Percentiles rank a stretch among this genome's conserved stretches.
These are phyloP conservation scores for Spinacia oleracea DNA, from an alignment of 179 eudicot genomes.

Conservation along the genomic window DNA sequence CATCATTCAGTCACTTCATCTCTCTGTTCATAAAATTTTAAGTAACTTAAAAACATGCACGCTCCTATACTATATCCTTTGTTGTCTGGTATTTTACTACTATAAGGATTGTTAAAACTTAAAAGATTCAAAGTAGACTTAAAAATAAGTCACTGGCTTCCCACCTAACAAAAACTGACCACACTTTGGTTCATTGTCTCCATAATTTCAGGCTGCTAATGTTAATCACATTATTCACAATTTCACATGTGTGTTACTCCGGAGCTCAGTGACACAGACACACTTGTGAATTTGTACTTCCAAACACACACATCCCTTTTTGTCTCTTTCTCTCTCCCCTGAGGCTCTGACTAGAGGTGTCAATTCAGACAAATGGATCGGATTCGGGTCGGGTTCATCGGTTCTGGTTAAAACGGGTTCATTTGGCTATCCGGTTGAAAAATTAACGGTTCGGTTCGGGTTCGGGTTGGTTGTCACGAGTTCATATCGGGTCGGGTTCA, in stretches of 20 bases:
- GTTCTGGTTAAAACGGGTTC: too few relatives aligned
- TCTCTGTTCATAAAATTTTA: not conserved
- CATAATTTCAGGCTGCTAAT: not conserved
- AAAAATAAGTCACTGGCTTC: not conserved
- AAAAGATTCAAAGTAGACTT: not conserved
- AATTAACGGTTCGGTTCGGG: too few relatives aligned
- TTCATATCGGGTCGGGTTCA: too few relatives aligned
- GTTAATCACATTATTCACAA: not conserved
- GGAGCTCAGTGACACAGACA: too few relatives aligned
- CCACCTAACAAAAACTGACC: conserved; percentile 3
- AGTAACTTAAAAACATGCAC: not conserved
- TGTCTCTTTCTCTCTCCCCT: not conserved
- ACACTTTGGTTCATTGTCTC: not conserved
- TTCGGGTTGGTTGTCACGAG: too few relatives aligned
- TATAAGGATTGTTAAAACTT: too few relatives aligned
- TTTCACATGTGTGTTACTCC: conserved; percentile 11
- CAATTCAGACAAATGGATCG: too few relatives aligned
- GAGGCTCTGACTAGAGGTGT: too few relatives aligned
- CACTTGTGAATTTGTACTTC: not conserved
- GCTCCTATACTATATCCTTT: not conserved
- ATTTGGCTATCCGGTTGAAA: too few relatives aligned
- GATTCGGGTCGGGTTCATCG: too few relatives aligned
- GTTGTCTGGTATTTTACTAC: not conserved
- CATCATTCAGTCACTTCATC: not conserved
- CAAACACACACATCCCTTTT: not conserved